Evolutionary conservation across 768 basidiomycete species (phyloP).

Genomic region (Leccinum truebloodii): DNA sequence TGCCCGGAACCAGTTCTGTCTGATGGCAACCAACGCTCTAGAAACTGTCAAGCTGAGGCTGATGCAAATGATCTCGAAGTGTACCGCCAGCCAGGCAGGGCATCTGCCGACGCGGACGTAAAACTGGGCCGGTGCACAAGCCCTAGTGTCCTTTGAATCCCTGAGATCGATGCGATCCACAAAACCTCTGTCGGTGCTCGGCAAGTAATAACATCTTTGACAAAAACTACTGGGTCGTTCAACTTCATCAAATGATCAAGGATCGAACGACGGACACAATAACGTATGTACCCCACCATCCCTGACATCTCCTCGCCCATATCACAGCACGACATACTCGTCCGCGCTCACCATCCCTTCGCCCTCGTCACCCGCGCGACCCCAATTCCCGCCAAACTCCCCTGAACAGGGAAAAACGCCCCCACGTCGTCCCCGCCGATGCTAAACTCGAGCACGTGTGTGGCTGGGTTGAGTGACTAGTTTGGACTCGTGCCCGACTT

Average conservation of each 20-base stretch:
- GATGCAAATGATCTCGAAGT: neutral
- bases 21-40: neutral
- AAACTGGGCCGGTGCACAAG: too few relatives aligned
- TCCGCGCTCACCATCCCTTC: conserved; percentile 50
- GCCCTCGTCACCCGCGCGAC: conserved; percentile 61
- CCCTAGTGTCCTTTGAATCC: too few relatives aligned
- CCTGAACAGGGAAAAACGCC: conserved; percentile 92
- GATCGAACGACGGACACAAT: too few relatives aligned
- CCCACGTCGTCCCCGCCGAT: conserved; percentile 81
- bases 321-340: conserved; percentile 55
- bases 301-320: neutral
- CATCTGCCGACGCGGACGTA: too few relatives aligned
- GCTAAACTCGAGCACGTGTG: conserved; percentile 82
- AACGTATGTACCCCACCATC: too few relatives aligned
- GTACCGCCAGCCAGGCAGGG: neutral
- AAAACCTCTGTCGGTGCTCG: too few relatives aligned
- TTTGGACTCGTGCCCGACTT: conserved; percentile 55
- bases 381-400: conserved; percentile 76
- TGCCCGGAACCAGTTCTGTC: neutral
- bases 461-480: conserved; percentile 80
- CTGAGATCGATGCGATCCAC: too few relatives aligned
- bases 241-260: too few relatives aligned
- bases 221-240: too few relatives aligned
- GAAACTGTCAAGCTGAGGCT: neutral
- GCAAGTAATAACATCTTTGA: too few relatives aligned